These are phyloP conservation scores for Tulasnella sp. DNA, from an alignment of 768 basidiomycete species.

Conservation along the genomic window DNA sequence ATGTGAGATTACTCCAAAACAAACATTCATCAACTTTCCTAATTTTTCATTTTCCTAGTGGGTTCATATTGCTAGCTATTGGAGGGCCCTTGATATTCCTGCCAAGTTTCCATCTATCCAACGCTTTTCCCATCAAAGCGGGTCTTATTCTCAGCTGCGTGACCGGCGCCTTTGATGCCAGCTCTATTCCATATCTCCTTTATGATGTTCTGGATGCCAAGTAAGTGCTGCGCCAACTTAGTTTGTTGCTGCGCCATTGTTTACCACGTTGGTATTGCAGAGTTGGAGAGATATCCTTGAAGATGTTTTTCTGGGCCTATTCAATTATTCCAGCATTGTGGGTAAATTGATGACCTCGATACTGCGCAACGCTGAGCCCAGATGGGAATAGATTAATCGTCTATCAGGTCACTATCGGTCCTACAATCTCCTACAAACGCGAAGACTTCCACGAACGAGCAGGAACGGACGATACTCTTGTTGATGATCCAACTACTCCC, in stretches of 20 bases:
- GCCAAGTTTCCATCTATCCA: slow-evolving; percentile 29
- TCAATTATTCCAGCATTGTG: slow-evolving; percentile 25
- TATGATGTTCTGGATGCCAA: slow-evolving; percentile 23
- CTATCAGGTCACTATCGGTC: slow-evolving; percentile 26
- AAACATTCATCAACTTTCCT: background rate
- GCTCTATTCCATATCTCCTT: slow-evolving; percentile 26
- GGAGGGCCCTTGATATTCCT: slow-evolving; percentile 30
- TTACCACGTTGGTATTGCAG: background rate
- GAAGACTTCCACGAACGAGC: slow-evolving; percentile 16
- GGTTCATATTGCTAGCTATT: slow-evolving; percentile 27
- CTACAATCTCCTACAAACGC: slow-evolving; percentile 22
- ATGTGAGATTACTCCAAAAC: slow-evolving; percentile 15
- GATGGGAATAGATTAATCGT: slow-evolving; percentile 23
- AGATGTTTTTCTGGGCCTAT: slow-evolving; percentile 28
- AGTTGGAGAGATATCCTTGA: slow-evolving; percentile 15
- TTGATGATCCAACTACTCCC: slow-evolving; percentile 3
- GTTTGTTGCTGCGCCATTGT: background rate
- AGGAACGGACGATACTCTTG: background rate
- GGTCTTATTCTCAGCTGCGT: slow-evolving; percentile 29
- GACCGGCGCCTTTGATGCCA: slow-evolving; percentile 30
- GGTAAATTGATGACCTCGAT: slow-evolving; percentile 12
- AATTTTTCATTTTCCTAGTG: slow-evolving; percentile 17
- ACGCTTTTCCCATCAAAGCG: slow-evolving; percentile 28
- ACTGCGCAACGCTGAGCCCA: background rate
- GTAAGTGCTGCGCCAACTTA: slow-evolving; percentile 2